These are phyloP conservation scores for Picea abies DNA, from an alignment of 83 land plant genomes.

Conservation along the genomic window DNA sequence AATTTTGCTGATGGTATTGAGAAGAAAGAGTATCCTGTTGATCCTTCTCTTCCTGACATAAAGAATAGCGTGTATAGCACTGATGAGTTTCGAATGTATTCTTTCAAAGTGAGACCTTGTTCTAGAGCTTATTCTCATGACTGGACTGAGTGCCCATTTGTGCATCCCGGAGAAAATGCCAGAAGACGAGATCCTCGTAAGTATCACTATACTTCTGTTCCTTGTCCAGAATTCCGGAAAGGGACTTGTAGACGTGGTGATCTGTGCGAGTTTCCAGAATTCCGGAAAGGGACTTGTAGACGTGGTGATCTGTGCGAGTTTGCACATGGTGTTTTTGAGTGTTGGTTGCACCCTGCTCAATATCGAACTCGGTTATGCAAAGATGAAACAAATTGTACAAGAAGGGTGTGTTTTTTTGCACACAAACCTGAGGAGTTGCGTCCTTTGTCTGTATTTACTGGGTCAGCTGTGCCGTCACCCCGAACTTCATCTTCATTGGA, in stretches of 20 bases:
- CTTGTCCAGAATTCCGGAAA: slow-evolving; percentile 73
- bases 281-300: too few relatives aligned
- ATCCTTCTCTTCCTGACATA: slow-evolving; percentile 70
- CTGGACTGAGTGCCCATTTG: slow-evolving; percentile 87
- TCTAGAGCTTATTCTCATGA: slow-evolving; percentile 83
- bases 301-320: slow-evolving; percentile 67
- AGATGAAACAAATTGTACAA: slow-evolving; percentile 52
- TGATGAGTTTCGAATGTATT: slow-evolving; percentile 77
- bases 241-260: slow-evolving; percentile 66
- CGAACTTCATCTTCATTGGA: slow-evolving; percentile 15
- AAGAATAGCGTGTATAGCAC: slow-evolving; percentile 60
- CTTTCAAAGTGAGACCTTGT: slow-evolving; percentile 77
- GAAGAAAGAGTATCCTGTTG: slow-evolving; percentile 69
- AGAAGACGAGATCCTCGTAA: slow-evolving; percentile 70
- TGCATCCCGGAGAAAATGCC: slow-evolving; percentile 80
- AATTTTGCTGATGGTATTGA: slow-evolving; percentile 20
- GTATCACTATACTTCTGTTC: slow-evolving; percentile 68
- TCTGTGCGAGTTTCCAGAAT: too few relatives aligned
- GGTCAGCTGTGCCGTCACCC: slow-evolving; percentile 34
- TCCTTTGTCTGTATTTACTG: slow-evolving; percentile 42
- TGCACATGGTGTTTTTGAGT: slow-evolving; percentile 80
- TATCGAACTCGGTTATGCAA: slow-evolving; percentile 69
- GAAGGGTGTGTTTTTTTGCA: slow-evolving; percentile 77
- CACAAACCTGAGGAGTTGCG: slow-evolving; percentile 63
- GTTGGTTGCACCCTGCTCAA: slow-evolving; percentile 82